A percentile compares a stretch with the other conserved stretches of the same genome.
phyloP scores from a whole-genome alignment of 352 stramenopile species.

The Globisporangium alternatum region DNA sequence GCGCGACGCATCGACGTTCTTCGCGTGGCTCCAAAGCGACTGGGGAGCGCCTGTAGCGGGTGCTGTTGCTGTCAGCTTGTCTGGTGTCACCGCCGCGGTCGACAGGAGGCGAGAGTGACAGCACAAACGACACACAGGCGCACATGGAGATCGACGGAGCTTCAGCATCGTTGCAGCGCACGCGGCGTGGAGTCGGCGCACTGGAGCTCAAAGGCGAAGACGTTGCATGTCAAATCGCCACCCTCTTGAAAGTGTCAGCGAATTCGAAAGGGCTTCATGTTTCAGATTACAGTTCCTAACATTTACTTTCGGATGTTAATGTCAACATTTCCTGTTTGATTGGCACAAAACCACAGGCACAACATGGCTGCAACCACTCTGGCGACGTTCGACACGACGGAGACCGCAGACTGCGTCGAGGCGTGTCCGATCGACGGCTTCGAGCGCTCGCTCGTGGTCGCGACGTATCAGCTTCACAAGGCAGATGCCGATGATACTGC shows the following conservation, averaged over 20 bases:
- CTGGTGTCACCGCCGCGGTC: neutral
- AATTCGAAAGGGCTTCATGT: neutral
- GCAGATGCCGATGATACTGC: slow-evolving; percentile 9
- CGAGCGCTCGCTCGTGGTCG: slow-evolving; percentile 63
- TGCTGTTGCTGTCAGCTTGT: neutral
- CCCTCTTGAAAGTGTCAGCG: neutral
- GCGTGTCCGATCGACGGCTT: slow-evolving; percentile 60
- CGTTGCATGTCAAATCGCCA: slow-evolving; percentile 9
- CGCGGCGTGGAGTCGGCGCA: neutral
- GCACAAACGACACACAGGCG: neutral
- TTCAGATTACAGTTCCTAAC: neutral
- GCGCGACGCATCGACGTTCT: slow-evolving; percentile 54
- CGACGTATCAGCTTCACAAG: slow-evolving; percentile 85
- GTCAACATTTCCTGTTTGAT: neutral
- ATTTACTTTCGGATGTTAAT: neutral
- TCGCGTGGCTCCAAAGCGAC: slow-evolving; percentile 29
- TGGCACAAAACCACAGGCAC: neutral
- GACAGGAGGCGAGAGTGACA: slow-evolving; percentile 10
- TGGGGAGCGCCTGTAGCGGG: neutral
- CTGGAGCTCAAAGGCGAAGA: neutral
- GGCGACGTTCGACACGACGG: slow-evolving; percentile 68
- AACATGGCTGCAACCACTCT: slow-evolving; percentile 30
- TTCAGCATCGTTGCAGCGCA: neutral
- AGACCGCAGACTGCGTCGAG: slow-evolving; percentile 86
- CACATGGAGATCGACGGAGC: neutral